Evolutionary conservation across 2,329 filamentous ascomycete genomes (phyloP).

Genomic region (Chalaropsis thielavioides): DNA sequence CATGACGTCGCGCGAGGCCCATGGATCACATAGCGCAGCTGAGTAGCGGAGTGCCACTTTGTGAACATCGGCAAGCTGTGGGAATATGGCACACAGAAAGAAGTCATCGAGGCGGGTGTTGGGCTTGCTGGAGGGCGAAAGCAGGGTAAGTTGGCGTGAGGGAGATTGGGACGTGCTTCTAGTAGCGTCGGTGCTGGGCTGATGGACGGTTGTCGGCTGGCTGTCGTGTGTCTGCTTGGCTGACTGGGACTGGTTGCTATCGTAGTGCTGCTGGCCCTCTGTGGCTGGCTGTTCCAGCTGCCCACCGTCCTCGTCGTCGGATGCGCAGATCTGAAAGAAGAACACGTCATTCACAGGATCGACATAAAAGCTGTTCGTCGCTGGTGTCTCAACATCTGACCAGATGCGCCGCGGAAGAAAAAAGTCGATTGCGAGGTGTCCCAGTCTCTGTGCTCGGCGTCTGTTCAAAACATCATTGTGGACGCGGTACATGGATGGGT

Average conservation of each 20-base stretch:
- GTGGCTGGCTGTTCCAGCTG: not conserved
- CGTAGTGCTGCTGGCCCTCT: not conserved
- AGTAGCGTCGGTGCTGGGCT: not conserved
- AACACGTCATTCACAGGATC: not conserved
- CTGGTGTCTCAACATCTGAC: not conserved
- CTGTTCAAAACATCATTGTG: not conserved
- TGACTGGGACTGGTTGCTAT: not conserved
- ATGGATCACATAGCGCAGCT: not conserved
- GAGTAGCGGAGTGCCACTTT: not conserved
- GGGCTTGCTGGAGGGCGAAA: not conserved
- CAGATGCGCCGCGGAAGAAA: not conserved
- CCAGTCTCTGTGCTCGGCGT: not conserved
- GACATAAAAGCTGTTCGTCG: not conserved
- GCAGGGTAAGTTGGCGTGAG: not conserved
- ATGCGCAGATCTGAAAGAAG: not conserved
- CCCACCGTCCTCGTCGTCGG: not conserved
- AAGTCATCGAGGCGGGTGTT: not conserved
- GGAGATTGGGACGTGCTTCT: not conserved
- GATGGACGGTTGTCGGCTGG: not conserved
- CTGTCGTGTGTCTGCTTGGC: not conserved
- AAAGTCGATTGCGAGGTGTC: not conserved
- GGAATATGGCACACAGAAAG: not conserved
- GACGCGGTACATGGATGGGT: not conserved
- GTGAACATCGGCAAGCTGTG: not conserved
- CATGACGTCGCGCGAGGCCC: constrained; percentile 4